Percentiles rank a stretch among this genome's conserved stretches.
These are phyloP conservation scores for Geranium brycei DNA, from an alignment of 345 rosid species.

Conservation along the genomic window DNA sequence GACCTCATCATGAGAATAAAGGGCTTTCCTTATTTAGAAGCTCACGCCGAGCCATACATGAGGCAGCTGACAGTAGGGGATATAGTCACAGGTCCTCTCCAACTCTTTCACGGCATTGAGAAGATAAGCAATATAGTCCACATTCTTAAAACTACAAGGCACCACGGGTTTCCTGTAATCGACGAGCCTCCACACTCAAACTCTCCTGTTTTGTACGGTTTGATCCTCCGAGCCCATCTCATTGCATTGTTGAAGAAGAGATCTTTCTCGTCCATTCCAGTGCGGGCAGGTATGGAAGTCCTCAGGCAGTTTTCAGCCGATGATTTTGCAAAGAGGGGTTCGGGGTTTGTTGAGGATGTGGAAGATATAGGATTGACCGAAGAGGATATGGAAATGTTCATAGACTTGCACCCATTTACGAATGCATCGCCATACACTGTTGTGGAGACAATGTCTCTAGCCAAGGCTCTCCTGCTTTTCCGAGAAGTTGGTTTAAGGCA, in stretches of 20 bases:
- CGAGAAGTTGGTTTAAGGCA: slow-evolving; percentile 83
- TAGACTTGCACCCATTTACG: slow-evolving; percentile 78
- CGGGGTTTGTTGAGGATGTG: slow-evolving; percentile 41
- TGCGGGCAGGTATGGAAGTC: slow-evolving; percentile 21
- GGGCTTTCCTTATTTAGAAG: slow-evolving; percentile 74
- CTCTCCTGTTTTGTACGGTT: slow-evolving; percentile 47
- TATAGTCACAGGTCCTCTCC: slow-evolving; percentile 77
- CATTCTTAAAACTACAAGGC: slow-evolving; percentile 54
- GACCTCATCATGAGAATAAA: slow-evolving; percentile 81
- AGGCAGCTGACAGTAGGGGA: slow-evolving; percentile 74
- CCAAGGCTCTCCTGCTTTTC: slow-evolving; percentile 74
- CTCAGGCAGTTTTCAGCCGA: slow-evolving; percentile 34
- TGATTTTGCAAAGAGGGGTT: slow-evolving; percentile 73
- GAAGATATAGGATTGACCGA: slow-evolving; percentile 57
- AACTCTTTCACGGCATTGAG: slow-evolving; percentile 57
- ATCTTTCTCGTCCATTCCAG: slow-evolving; percentile 39
- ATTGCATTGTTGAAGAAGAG: slow-evolving; percentile 58
- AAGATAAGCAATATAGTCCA: slow-evolving; percentile 63
- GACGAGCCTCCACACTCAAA: slow-evolving; percentile 44
- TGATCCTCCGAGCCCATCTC: slow-evolving; percentile 75
- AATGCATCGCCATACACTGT: slow-evolving; percentile 89
- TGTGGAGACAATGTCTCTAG: slow-evolving; percentile 88
- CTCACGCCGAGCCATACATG: slow-evolving; percentile 84
- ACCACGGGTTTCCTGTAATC: slow-evolving; percentile 75
- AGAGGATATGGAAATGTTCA: slow-evolving; percentile 81